Conservation (phyloP, 306 rosid species). For the Lagenaria siceraria region DNA sequence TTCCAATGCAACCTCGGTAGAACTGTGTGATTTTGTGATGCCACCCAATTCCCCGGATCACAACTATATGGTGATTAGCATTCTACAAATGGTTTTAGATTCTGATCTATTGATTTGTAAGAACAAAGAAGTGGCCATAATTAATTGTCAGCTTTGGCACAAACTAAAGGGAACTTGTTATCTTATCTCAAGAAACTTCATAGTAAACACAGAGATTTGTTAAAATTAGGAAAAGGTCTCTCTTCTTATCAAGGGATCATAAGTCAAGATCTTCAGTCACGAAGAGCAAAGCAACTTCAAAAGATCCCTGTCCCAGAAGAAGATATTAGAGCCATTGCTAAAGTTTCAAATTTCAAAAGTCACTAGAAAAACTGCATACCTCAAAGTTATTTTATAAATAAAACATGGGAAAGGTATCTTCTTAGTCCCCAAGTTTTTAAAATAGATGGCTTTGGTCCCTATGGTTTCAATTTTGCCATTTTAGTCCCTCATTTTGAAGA, state of each 20-base stretch:
- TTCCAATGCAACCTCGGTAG: not conserved
- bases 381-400: not conserved
- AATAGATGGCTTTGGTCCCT: too few species aligned
- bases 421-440: too few species aligned
- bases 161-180: not conserved
- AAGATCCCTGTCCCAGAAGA: not conserved
- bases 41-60: not conserved
- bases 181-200: not conserved
- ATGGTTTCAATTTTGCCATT: too few species aligned
- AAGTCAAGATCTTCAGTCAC: not conserved
- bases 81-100: not conserved
- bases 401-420: not conserved
- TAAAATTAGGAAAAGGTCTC: not conserved
- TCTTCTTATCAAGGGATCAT: not conserved
- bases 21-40: not conserved
- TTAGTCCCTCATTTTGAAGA: too few species aligned
- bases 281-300: not conserved
- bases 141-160: not conserved
- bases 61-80: not conserved
- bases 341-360: not conserved
- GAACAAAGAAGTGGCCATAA: not conserved
- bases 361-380: not conserved
- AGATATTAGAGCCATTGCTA: not conserved
- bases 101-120: not conserved
- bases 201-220: not conserved